Conservation (phyloP, 164 flowering plant genomes). For the Vitis rotundifolia region DNA sequence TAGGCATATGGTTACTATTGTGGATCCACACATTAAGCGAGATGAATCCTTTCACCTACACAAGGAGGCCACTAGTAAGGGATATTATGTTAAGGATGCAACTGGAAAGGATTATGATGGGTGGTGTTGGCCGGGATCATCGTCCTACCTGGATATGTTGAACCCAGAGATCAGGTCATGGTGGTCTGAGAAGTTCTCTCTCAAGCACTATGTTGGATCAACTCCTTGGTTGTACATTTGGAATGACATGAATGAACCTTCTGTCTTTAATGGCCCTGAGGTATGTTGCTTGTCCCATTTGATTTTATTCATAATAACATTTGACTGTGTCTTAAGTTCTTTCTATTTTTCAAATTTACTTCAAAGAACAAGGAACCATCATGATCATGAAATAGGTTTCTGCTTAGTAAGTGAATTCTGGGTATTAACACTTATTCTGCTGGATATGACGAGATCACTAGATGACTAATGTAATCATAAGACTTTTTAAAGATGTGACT, state of each 20-base stretch:
- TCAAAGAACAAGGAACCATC: no score
- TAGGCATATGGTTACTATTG: slow-evolving; percentile 94
- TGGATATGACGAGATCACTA: no score
- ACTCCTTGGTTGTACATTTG: slow-evolving; percentile 93
- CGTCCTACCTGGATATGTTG: slow-evolving; percentile 78
- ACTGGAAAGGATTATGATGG: slow-evolving; percentile 90
- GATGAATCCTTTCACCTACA: slow-evolving; percentile 78
- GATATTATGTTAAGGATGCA: slow-evolving; percentile 92
- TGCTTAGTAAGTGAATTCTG: no score
- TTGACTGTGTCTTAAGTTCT: no score
- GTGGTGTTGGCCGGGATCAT: slow-evolving; percentile 99
- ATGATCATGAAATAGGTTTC: no score
- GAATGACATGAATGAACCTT: slow-evolving; percentile 99
- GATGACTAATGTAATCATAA: no score
- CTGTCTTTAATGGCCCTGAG: slow-evolving; percentile 99
- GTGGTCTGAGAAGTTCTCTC: slow-evolving; percentile 91
- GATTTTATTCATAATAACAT: no score
- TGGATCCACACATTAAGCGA: slow-evolving; percentile 95
- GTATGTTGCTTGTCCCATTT: slow-evolving; percentile 29
- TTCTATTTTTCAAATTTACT: no score
- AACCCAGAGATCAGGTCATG: slow-evolving; percentile 88
- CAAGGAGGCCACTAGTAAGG: slow-evolving; percentile 82
- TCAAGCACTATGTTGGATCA: slow-evolving; percentile 77
- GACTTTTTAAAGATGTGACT: no score
- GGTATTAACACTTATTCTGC: no score